phyloP scores from a whole-genome alignment of 148 eudicot species.

The Amaranthus hypochondriacus region DNA sequence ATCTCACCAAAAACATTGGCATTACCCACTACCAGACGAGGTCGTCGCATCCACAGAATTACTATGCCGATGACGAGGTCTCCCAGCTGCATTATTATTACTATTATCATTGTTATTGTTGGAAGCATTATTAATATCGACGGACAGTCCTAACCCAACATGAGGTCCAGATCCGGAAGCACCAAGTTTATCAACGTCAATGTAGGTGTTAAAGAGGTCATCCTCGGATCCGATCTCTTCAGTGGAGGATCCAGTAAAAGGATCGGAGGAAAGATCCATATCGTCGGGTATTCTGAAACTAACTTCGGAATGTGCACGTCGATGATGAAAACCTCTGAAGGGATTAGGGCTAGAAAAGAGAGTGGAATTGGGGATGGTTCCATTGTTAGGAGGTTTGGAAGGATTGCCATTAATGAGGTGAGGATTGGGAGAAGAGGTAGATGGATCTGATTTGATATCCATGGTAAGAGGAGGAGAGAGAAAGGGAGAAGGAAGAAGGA shows the following conservation, averaged over 20 bases:
- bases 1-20: slow-evolving; percentile 24
- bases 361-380: background rate
- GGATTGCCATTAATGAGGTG: slow-evolving; percentile 5
- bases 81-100: background rate
- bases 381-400: background rate
- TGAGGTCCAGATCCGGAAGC: slow-evolving; percentile 3
- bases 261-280: slow-evolving; percentile 44
- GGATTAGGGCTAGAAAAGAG: background rate
- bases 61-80: slow-evolving; percentile 34
- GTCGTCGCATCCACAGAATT: slow-evolving; percentile 34
- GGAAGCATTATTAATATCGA: background rate
- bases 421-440: background rate
- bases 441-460: slow-evolving; percentile 27
- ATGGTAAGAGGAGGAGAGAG: background rate
- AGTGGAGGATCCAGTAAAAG: slow-evolving; percentile 30
- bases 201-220: slow-evolving; percentile 51
- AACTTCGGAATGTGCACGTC: slow-evolving; percentile 46
- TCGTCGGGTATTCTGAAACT: slow-evolving; percentile 37
- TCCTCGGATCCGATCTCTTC: slow-evolving; percentile 43
- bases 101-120: background rate
- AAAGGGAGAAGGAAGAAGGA: background rate
- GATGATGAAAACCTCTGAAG: slow-evolving; percentile 40
- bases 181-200: slow-evolving; percentile 41
- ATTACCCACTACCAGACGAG: background rate
- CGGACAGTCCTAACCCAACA: background rate